phyloP scores from a whole-genome alignment of 83 land plant genomes.

The Picea abies region DNA sequence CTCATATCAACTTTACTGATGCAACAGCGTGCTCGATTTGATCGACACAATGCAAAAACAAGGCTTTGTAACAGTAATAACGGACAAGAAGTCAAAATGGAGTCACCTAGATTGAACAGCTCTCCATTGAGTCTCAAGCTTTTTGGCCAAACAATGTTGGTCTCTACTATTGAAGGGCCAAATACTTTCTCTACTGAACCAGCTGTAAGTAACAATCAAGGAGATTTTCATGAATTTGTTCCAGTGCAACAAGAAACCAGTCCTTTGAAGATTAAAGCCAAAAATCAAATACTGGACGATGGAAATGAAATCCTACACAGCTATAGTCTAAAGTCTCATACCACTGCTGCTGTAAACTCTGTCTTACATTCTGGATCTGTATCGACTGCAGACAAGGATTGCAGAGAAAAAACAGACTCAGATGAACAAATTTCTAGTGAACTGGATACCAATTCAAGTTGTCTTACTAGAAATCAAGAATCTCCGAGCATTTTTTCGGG shows the following conservation, averaged over 20 bases:
- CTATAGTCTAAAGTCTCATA: neutral
- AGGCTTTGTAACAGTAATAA: neutral
- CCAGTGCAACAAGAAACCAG: neutral
- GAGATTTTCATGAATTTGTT: neutral
- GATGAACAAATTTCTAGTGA: neutral
- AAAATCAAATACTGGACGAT: conserved; percentile 8
- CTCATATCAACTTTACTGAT: neutral
- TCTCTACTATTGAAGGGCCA: neutral
- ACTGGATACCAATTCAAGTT: neutral
- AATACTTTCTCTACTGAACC: neutral
- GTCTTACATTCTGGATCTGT: neutral
- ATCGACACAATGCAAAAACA: neutral
- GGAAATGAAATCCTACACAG: neutral
- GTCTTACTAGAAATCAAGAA: neutral
- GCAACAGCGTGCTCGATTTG: neutral
- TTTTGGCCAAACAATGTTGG: conserved; percentile 17
- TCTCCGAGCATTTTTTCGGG: neutral
- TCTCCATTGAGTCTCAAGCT: conserved; percentile 18
- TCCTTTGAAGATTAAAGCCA: neutral
- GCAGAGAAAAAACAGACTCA: neutral
- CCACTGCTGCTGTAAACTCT: neutral
- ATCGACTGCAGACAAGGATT: neutral
- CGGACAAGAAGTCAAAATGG: conserved; percentile 3
- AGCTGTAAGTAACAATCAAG: neutral
- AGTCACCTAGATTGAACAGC: neutral